Evolutionary conservation across 495 filamentous ascomycete species (phyloP), one percentile per base, ranked within the genome.

Genomic region (Tuber microsphaerosporum): DNA sequence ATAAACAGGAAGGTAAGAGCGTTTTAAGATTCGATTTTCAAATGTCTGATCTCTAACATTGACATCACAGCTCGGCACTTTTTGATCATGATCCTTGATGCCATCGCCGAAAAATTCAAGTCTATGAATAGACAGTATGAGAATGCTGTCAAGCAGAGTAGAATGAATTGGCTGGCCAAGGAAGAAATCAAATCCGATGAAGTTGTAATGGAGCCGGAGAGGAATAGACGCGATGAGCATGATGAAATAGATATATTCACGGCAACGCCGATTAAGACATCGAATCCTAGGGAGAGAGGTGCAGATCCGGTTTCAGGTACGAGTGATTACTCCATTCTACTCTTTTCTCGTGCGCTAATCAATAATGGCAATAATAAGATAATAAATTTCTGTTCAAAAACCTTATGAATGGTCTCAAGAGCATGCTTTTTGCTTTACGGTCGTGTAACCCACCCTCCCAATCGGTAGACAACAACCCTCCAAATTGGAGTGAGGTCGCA

Each of bases 381-480:
- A 99, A 98, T 84, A 95, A 98, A 79, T 99, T 98, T 81, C 85
- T 99, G 1, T 98, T 99, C 86, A 96, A 93, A 84, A 99, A 97
- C 79, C 85, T 99, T n/a, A 92, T 99, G 86, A 96, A 96, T 80
- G 96, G 96, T 0, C 85, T 99, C 17, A 99, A 98, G 83, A 97
- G 93, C 80, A 94, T 97, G 70, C 93, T 99, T 84, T 97, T 97
- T 80, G 93, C 97, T 81, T 86, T 99, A 51, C 93, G 94, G 84
- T 90, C 91, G 42, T 97, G 93, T 85, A 99, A 99, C 84, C 88
- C 93, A 0, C 88, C 88, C 26, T 90, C 94, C 43, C 94, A 97
- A 76, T 85, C 89, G 3, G 75, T 26, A 43, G 81, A 83, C 12
- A 93, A 91, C 77, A 92, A 92, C 9, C 94, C 96, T 7, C 84